Base-by-base conservation (phyloP, 495 filamentous ascomycete species). In the Neurospora sp. region DNA sequence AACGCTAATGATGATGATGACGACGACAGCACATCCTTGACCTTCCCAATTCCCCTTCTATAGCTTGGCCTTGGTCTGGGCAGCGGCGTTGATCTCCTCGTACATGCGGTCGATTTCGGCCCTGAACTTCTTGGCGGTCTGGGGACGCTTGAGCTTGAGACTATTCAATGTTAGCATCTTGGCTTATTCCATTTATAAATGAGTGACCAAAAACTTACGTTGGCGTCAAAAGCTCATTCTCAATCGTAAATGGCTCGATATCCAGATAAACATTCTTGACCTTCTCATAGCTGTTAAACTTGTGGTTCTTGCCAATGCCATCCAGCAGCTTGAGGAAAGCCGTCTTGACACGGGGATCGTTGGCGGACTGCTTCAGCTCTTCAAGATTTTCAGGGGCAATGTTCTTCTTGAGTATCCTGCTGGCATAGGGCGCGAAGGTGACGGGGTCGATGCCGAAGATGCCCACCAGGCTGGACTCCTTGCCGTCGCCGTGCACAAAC, bases 211-310 rank as follows among this genome's bases (percentile, higher is more conserved):
- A 31, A 31, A 31, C 27, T 31, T 87, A 98, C 94, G 96, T 99
- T 16, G 96, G 96, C 18, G 96, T 99, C 81, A 99, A 80, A 37
- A 98, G 85, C 83, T 96, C 91, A 78, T 99, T 98, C 75, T 98
- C 96, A 74, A 98, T 90, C 9, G 90, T 92, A 78, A 99, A 98
- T 7, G 96, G 96, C 70, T 99, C 96, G 22, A 97, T 71, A 77
- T 91, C 89, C 70, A 99, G 81, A 72, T 91, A 83, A 73, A 89
- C 87, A 75, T 91, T 92, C 78, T 85, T 88, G 27, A 98, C 91
- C 69, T 89, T 86, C 87, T 99, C 96, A 75, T 90, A 99, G 44
- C 90, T 91, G 71, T 95, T 94, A 79, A 98, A 93, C 82, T 93
- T 94, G 74, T 92, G 90, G 82, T 90, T 91, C 85, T 89, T 92